A percentile compares a stretch with the other conserved stretches of the same genome.
Evolutionary conservation across 306 rosid species (phyloP).

Genomic region (Crataegus laevigata): DNA sequence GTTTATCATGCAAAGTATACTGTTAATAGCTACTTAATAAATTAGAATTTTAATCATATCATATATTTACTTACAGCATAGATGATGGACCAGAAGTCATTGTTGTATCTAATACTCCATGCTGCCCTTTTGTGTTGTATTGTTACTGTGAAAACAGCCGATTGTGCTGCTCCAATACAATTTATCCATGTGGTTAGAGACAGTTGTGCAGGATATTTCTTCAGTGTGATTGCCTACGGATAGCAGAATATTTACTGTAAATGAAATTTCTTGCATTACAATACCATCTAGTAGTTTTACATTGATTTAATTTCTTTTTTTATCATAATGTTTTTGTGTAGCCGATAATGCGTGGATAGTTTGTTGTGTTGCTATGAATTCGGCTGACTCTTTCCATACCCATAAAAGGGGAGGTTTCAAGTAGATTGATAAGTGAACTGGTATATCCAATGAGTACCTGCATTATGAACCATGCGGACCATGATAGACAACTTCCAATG

Average conservation of each 20-base stretch:
- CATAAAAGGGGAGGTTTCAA: neutral
- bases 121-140: slow-evolving; percentile 19
- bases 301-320: neutral
- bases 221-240: slow-evolving; percentile 26
- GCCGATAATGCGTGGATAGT: neutral
- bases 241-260: neutral
- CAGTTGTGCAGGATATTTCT: slow-evolving; percentile 43
- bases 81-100: slow-evolving; percentile 27
- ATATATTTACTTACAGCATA: slow-evolving; percentile 16
- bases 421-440: neutral
- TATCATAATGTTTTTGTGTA: neutral
- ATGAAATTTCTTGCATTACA: neutral
- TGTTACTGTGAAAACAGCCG: slow-evolving; percentile 27
- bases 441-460: slow-evolving; percentile 28
- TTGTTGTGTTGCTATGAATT: neutral
- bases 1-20: neutral
- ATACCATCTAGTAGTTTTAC: neutral
- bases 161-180: slow-evolving; percentile 31
- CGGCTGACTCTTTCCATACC: neutral
- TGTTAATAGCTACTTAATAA: neutral
- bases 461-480: slow-evolving; percentile 39
- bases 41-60: neutral
- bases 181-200: slow-evolving; percentile 41
- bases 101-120: slow-evolving; percentile 17
- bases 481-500: slow-evolving; percentile 37